phyloP scores from a whole-genome alignment of 116 monocot species.

The Phalaenopsis hybrid region DNA sequence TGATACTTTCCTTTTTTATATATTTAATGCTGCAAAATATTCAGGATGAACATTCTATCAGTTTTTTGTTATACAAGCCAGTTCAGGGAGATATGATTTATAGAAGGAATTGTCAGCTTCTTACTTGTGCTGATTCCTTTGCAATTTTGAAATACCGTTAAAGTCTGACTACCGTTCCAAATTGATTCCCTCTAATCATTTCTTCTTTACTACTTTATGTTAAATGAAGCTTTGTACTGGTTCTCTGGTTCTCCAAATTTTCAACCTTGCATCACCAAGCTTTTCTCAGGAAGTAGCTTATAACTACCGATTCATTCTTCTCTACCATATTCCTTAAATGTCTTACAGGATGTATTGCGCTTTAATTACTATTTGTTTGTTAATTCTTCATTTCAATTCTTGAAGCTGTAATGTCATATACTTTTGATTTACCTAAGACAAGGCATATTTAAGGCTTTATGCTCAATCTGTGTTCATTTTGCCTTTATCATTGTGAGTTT shows the following conservation, averaged over 20 bases:
- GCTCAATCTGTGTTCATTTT: not conserved
- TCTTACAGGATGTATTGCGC: not conserved
- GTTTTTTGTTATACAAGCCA: not conserved
- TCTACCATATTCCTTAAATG: not conserved
- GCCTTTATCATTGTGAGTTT: not conserved
- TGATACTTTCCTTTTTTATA: not conserved
- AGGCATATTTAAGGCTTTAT: not conserved
- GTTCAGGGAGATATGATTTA: not conserved
- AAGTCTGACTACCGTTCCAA: not conserved
- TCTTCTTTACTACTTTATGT: not conserved
- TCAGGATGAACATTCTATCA: not conserved
- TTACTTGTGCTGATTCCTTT: not conserved
- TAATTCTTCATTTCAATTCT: not conserved
- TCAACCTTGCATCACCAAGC: not conserved
- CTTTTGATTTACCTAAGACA: not conserved
- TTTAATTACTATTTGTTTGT: not conserved
- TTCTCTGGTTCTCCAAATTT: not conserved
- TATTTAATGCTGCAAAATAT: not conserved
- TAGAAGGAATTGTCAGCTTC: not conserved
- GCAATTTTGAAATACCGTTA: not conserved
- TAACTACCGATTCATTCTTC: slow-evolving; percentile 1
- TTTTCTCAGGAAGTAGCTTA: not conserved
- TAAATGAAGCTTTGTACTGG: not conserved
- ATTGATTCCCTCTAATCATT: not conserved
- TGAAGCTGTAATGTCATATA: not conserved